A percentile compares a stretch with the other conserved stretches of the same genome.
phyloP scores from a whole-genome alignment of 2,329 filamentous ascomycete genomes.

The Aspergillus texensis region DNA sequence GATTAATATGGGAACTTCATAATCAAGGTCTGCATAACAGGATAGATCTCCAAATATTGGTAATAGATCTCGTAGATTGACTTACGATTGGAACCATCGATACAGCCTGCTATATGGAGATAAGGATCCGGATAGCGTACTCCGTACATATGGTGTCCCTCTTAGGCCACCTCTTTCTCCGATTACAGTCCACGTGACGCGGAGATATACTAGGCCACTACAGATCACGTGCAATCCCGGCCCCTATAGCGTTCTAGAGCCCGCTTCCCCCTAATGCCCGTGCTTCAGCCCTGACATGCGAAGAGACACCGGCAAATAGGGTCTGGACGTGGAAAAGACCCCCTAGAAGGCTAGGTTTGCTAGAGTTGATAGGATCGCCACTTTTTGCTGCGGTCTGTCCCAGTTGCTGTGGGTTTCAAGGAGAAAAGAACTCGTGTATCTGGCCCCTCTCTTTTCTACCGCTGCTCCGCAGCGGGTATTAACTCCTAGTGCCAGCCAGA shows the following conservation, averaged over 20 bases:
- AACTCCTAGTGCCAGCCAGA: conserved; percentile 18
- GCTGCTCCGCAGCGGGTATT: conserved; percentile 27
- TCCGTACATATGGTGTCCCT: neutral
- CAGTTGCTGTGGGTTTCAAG: conserved; percentile 9
- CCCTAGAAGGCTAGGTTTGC: conserved; percentile 13
- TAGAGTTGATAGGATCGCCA: conserved; percentile 11
- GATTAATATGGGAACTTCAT: neutral
- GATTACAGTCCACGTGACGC: conserved; percentile 11
- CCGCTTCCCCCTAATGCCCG: conserved; percentile 20
- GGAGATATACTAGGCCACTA: neutral
- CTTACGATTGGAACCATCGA: neutral
- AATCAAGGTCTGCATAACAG: neutral
- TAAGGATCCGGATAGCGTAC: neutral
- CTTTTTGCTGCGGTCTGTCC: neutral
- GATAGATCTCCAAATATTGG: neutral
- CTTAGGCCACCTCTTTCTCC: neutral
- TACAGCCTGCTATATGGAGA: neutral
- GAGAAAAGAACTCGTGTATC: conserved; percentile 15
- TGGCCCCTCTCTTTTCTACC: conserved; percentile 17
- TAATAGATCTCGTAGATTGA: neutral
- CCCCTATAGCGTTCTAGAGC: conserved; percentile 28
- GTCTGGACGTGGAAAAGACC: neutral
- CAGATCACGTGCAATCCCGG: conserved; percentile 15
- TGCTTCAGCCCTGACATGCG: conserved; percentile 20
- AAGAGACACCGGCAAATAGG: conserved; percentile 14